Conservation (phyloP, 768 basidiomycete species). For the Termitomyces sp. region DNA sequence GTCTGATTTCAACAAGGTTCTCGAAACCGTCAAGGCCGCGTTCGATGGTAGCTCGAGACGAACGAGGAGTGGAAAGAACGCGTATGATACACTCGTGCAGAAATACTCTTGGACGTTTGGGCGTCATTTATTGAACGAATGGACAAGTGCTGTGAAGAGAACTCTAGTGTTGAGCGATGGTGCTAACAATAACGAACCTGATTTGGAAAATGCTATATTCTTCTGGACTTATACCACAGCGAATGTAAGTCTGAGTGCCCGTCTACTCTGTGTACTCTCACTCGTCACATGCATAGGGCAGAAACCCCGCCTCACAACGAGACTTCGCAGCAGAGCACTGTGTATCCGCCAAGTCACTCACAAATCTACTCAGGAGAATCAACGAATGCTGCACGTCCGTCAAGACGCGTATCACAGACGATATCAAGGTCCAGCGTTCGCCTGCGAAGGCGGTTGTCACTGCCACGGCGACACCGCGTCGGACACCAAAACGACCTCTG, state of each 20-base stretch:
- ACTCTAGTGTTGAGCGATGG: conserved; percentile 20
- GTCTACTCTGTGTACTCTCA: background rate
- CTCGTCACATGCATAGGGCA: conserved; percentile 2
- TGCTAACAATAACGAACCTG: conserved; percentile 9
- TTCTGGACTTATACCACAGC: conserved; percentile 38
- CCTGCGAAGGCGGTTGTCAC: conserved; percentile 16
- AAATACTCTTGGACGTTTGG: conserved; percentile 4
- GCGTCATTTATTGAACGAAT: conserved; percentile 18
- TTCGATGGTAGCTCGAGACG: conserved; percentile 6
- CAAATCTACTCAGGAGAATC: conserved; percentile 16
- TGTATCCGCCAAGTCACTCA: conserved; percentile 17
- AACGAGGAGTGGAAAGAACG: conserved; percentile 1
- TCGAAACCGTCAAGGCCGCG: background rate
- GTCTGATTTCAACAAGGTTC: conserved; percentile 1
- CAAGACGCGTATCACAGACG: conserved; percentile 15
- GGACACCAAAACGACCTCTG: conserved; percentile 16
- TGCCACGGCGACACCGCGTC: conserved; percentile 9
- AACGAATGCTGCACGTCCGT: conserved; percentile 17
- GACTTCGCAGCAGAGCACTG: conserved; percentile 19
- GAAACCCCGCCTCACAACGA: conserved; percentile 7
- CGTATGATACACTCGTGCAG: conserved; percentile 7
- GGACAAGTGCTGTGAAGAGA: conserved; percentile 28
- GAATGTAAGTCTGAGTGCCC: conserved; percentile 23
- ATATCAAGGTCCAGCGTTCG: conserved; percentile 12
- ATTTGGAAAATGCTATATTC: conserved; percentile 35